Conservation (phyloP, 768 basidiomycete species). For the Tremella fuciformis region DNA sequence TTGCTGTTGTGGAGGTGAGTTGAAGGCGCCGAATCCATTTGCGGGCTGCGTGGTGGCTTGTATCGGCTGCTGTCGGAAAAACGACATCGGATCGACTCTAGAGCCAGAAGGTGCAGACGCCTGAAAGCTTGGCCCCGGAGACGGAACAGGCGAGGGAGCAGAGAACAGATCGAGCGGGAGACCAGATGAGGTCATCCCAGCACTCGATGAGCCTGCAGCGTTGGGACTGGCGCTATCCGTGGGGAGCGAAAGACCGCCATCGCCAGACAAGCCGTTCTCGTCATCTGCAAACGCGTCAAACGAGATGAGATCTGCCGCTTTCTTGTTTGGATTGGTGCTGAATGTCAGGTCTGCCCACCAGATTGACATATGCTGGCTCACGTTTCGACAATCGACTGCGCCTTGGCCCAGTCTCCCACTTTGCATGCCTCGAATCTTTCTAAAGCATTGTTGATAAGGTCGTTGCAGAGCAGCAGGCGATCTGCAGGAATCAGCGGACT, state of each 20-base stretch:
- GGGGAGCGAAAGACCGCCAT: conserved; percentile 42
- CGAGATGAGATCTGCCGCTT: conserved; percentile 51
- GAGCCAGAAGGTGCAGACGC: conserved; percentile 12
- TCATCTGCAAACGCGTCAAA: conserved; percentile 54
- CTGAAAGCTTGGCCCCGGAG: conserved; percentile 12
- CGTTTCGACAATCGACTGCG: conserved; percentile 53
- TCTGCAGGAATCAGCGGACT: conserved; percentile 56
- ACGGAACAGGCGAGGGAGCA: conserved; percentile 27
- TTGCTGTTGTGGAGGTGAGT: conserved; percentile 4
- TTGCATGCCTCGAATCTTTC: conserved; percentile 90
- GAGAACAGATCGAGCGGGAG: conserved; percentile 51
- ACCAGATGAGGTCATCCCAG: conserved; percentile 38
- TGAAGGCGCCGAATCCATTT: conserved; percentile 1
- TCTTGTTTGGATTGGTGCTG: conserved; percentile 49
- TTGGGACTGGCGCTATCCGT: conserved; percentile 12
- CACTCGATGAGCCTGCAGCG: conserved; percentile 8
- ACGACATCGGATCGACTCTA: conserved; percentile 49
- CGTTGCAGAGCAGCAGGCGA: conserved; percentile 91
- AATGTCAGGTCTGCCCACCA: neutral
- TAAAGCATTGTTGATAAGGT: conserved; percentile 91
- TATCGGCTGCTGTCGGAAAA: conserved; percentile 38
- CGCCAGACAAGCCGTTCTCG: conserved; percentile 31
- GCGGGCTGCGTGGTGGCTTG: conserved; percentile 4
- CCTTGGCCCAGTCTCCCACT: conserved; percentile 72
- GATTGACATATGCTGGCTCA: conserved; percentile 24